Percentiles rank a stretch among this genome's conserved stretches.
Conservation (phyloP, 1,139 yeast genomes). For the Ashbya aceris region DNA sequence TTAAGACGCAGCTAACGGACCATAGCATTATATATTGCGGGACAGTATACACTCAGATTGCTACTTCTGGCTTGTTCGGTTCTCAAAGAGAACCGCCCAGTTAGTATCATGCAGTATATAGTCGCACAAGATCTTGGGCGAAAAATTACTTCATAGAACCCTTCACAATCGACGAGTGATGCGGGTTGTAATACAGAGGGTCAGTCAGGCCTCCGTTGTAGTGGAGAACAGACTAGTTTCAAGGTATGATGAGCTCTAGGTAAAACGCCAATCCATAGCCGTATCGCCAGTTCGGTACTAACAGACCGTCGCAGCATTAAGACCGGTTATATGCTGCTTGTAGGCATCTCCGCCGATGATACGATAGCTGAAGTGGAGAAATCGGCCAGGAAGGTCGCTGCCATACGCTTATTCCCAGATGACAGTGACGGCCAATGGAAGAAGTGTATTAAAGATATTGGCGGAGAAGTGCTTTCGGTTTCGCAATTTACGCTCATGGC, state of each 20-base stretch:
- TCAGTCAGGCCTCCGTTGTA: conserved; percentile 75
- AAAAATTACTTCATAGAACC: no score
- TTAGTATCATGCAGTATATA: no score
- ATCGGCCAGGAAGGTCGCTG: conserved; percentile 56
- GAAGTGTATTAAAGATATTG: conserved; percentile 39
- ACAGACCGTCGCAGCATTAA: conserved; percentile 38
- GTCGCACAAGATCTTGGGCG: no score
- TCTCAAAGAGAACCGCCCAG: neutral
- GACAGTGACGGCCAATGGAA: conserved; percentile 48
- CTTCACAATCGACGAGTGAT: conserved; percentile 29
- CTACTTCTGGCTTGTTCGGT: neutral
- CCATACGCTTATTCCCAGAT: conserved; percentile 67
- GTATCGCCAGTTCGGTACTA: neutral
- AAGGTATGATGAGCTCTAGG: conserved; percentile 42
- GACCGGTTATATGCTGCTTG: conserved; percentile 68
- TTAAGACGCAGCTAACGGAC: neutral
- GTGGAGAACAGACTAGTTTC: conserved; percentile 67
- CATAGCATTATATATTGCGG: no score
- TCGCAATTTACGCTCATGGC: conserved; percentile 89
- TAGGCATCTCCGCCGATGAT: conserved; percentile 76
- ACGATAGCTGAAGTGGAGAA: conserved; percentile 61
- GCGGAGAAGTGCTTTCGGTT: conserved; percentile 57
- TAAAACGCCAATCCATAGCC: neutral
- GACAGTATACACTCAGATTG: no score
- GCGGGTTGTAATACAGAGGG: conserved; percentile 86